Evolutionary conservation across 1,139 yeast genomes (phyloP), one percentile per base, ranked within the genome.

Genomic region (Hyphopichia fennica): DNA sequence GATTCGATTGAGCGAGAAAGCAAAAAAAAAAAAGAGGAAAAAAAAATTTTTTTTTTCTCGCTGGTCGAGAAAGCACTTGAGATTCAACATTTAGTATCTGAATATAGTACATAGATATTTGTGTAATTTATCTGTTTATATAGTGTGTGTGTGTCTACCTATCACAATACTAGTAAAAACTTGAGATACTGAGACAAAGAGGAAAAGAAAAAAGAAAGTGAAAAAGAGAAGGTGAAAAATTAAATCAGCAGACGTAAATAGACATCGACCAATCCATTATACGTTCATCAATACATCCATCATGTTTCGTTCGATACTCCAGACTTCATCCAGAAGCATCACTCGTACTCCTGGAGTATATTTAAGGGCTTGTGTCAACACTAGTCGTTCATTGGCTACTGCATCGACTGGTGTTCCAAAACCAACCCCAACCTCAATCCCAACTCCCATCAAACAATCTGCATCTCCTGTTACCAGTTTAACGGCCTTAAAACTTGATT

Each of bases 401-500:
- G 28, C 23, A 10, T 29, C 32, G 3, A 29, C 16, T 13, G n/a
- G 15, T 29, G 32, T n/a, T 5, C 23, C 18, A 29, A 11, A 23
- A 16, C 34, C 38, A 28, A 35, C 27, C 13, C 9, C 31, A 28
- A 28, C 17, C 4, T 28, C 31, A 4, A 28, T 11, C 15, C 13
- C 27, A 31, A 23, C 31, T 35, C 23, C 44, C n/a, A 18, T 27
- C 42, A 16, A 31, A 44, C 31, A n/a, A 28, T n/a, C 31, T 17
- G 34, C 34, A 31, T 16, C 20, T 31, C 20, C 37, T 15, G 17
- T 42, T 5, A 31, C 43, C 15, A 55, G 52, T 37, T 46, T 52
- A 36, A 43, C 53, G 10, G 82, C 89, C 10, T 66, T 91, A 49
- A 87, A 84, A 58, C 76, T 81, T 44, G 87, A 89, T 48, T 75